Percentiles rank a stretch among this genome's conserved stretches.
These are phyloP conservation scores for Graphilbum fragrans DNA, from an alignment of 2,329 filamentous ascomycete genomes.

Conservation along the genomic window DNA sequence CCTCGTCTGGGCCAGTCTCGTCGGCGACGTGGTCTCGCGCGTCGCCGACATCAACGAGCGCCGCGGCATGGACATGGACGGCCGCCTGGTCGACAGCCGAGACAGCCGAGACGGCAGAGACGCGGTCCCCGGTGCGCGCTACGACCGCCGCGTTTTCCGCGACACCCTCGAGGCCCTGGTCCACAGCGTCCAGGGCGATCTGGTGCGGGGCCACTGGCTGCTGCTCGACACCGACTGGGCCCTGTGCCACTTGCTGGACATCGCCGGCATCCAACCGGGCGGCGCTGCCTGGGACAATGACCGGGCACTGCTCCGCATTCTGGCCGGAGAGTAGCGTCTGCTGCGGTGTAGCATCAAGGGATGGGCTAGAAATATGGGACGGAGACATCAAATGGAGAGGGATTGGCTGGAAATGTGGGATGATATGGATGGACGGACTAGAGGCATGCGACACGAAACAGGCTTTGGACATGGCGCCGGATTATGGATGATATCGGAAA, in stretches of 20 bases:
- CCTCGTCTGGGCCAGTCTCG: slow-evolving; percentile 16
- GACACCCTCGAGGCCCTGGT: slow-evolving; percentile 13
- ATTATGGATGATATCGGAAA: too few species aligned
- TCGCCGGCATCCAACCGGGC: slow-evolving; percentile 9
- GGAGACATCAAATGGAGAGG: too few species aligned
- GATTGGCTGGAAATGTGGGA: too few species aligned
- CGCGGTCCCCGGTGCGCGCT: slow-evolving; percentile 6
- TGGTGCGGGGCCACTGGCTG: slow-evolving; percentile 4
- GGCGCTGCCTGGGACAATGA: slow-evolving; percentile 5
- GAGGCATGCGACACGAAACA: too few species aligned
- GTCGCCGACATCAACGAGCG: slow-evolving; percentile 14
- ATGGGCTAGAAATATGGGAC: too few species aligned
- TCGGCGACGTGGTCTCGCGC: slow-evolving; percentile 16
- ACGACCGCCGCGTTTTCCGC: slow-evolving; percentile 15
- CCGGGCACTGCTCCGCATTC: slow-evolving; percentile 4
- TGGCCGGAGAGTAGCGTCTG: slow-evolving; percentile 1
- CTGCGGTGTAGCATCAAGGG: not conserved
- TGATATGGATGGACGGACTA: too few species aligned
- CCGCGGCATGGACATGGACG: slow-evolving; percentile 2
- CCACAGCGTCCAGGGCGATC: too few species aligned
- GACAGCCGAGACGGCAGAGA: too few species aligned
- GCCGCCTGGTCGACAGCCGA: not conserved
- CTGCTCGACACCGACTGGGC: slow-evolving; percentile 12
- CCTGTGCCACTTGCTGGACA: slow-evolving; percentile 11
- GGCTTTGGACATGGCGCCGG: too few species aligned